Evolutionary conservation across 768 basidiomycete genomes (phyloP), one percentile per base, ranked within the genome.

Genomic region (Lentinula edodes): DNA sequence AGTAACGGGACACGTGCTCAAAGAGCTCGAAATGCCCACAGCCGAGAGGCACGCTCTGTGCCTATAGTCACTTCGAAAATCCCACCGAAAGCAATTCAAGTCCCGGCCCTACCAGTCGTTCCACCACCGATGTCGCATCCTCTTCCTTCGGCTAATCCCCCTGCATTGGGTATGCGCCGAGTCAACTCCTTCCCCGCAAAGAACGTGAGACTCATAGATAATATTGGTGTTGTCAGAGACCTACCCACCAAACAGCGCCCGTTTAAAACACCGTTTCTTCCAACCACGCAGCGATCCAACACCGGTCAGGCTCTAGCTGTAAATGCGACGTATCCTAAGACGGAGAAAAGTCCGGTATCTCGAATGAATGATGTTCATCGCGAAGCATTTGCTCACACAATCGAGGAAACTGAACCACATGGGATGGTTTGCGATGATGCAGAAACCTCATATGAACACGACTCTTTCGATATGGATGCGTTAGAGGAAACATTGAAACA

Each of bases 161-260:
- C 58, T n/a, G 45, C 38, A 50, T 28, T 59, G n/a, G 58, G 58
- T 59, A 59, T 59, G 58, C 58, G 58, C 36, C 58, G 58, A 6
- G 28, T 45, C 23, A 45, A 7, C 13, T 48, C 58, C 20, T 38
- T 59, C 3, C 58, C 58, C 6, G 45, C 45, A 28, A 59, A 46
- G 34, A 59, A 59, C 34, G 35, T 6, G 28, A 28, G 28, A 28
- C 28, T 28, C 35, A 5, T 34, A 8, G 32, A 34, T 15, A 13
- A 16, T 9, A 6, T 23, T 35, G 32, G 51, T 15, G 12, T 16
- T 32, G 45, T 23, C 5, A 58, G 3, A 48, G 42, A 50, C 3
- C 45, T 46, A 15, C 58, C 56, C 9, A 59, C 48, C 16, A 46
- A 51, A 10, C 58, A 50, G 36, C 43, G 45, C 8, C 45, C 34